These are phyloP conservation scores for Penicillium flavigenum DNA, from an alignment of 495 filamentous ascomycete genomes.

Conservation along the genomic window DNA sequence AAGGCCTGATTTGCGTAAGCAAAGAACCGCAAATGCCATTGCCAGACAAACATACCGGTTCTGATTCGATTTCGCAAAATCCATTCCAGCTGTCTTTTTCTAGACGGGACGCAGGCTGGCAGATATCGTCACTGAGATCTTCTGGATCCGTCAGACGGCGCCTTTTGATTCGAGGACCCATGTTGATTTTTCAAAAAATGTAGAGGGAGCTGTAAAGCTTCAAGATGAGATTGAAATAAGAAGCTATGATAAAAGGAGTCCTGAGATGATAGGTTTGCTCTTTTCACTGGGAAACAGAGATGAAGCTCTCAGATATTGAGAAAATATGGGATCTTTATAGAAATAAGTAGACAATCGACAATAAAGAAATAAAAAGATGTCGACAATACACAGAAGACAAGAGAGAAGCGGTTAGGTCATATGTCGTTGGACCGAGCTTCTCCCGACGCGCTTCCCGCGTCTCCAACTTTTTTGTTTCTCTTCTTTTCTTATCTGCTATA, in stretches of 20 bases:
- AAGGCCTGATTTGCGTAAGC: constrained; percentile 54
- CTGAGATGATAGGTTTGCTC: neutral
- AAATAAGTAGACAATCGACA: neutral
- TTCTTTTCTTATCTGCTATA: constrained; percentile 13
- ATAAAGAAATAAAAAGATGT: neutral
- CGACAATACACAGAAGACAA: neutral
- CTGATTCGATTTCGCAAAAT: constrained; percentile 88
- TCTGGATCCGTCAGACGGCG: constrained; percentile 28
- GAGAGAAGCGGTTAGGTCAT: constrained; percentile 15
- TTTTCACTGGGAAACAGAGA: neutral
- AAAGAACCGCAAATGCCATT: neutral
- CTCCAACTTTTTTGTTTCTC: constrained; percentile 26
- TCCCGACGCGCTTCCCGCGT: constrained; percentile 35
- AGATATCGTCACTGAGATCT: constrained; percentile 30
- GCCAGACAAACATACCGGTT: constrained; percentile 61
- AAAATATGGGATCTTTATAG: neutral
- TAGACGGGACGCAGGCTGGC: constrained; percentile 35
- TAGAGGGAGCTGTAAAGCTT: neutral
- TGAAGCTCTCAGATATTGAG: neutral
- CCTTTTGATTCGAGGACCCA: constrained; percentile 39
- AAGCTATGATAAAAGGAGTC: neutral
- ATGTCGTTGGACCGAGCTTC: constrained; percentile 32
- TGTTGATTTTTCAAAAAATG: constrained; percentile 10
- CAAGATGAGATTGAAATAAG: neutral
- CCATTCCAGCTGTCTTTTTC: constrained; percentile 63